Percentiles rank a stretch among this genome's conserved stretches.
phyloP scores from a whole-genome alignment of 768 basidiomycete species.

The Auricularia sp. region DNA sequence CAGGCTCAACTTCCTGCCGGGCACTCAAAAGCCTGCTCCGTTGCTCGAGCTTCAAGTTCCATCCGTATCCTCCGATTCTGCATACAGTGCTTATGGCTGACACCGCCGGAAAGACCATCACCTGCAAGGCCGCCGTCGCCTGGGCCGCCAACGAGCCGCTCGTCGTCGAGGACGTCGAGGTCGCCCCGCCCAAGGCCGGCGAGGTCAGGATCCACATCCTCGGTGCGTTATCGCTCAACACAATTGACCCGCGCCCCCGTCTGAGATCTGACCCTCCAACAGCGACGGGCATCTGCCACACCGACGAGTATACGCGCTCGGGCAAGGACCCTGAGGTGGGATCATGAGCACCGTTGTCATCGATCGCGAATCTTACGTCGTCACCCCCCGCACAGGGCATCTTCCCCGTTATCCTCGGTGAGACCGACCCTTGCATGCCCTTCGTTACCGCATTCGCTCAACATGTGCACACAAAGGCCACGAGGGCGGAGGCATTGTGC shows the following conservation, averaged over 20 bases:
- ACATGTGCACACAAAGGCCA: slow-evolving; percentile 40
- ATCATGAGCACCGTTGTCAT: neutral
- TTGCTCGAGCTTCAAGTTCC: neutral
- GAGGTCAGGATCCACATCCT: slow-evolving; percentile 93
- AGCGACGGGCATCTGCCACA: slow-evolving; percentile 80
- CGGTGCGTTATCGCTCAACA: slow-evolving; percentile 35
- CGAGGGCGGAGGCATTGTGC: slow-evolving; percentile 84
- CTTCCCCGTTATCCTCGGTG: slow-evolving; percentile 75
- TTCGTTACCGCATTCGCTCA: neutral
- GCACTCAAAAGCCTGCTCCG: neutral
- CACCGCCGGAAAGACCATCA: slow-evolving; percentile 68
- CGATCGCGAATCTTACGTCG: slow-evolving; percentile 9
- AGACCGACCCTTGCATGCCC: neutral
- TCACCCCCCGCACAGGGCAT: slow-evolving; percentile 43
- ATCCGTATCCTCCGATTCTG: neutral
- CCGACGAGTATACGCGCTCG: slow-evolving; percentile 94
- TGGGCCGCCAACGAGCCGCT: slow-evolving; percentile 88
- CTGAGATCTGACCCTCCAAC: neutral
- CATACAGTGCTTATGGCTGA: slow-evolving; percentile 43
- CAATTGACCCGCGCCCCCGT: neutral
- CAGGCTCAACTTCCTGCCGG: neutral
- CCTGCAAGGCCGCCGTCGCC: slow-evolving; percentile 88
- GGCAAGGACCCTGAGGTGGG: slow-evolving; percentile 89
- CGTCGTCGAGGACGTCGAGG: slow-evolving; percentile 85
- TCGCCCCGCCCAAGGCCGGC: slow-evolving; percentile 78